phyloP scores from a whole-genome alignment of 768 basidiomycete species.

The Pulveroboletus ravenelii region DNA sequence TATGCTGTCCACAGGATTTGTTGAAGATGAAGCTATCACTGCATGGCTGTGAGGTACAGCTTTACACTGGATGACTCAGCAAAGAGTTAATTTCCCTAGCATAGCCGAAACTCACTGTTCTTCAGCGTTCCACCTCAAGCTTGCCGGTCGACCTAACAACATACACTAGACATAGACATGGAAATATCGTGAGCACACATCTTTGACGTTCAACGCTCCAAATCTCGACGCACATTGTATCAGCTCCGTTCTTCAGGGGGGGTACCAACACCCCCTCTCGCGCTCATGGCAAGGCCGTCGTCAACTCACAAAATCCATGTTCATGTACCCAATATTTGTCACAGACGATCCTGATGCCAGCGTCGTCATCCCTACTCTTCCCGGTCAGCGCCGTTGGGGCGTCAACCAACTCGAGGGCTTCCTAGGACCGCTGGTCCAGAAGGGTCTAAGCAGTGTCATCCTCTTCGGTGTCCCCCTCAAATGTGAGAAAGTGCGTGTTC shows the following conservation, averaged over 20 bases:
- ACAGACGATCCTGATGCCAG: slow-evolving; percentile 89
- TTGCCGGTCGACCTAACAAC: too few species aligned
- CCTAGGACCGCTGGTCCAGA: slow-evolving; percentile 79
- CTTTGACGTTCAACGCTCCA: not conserved
- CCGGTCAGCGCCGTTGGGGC: slow-evolving; percentile 91
- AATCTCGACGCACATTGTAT: not conserved
- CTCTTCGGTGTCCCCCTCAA: slow-evolving; percentile 88
- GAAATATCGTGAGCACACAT: slow-evolving; percentile 41
- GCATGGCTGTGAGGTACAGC: too few species aligned
- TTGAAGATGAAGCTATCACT: too few species aligned
- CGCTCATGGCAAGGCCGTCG: slow-evolving; percentile 84
- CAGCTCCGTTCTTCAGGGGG: slow-evolving; percentile 84
- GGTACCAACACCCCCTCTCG: slow-evolving; percentile 87
- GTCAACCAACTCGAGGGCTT: slow-evolving; percentile 89
- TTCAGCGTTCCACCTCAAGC: too few species aligned
- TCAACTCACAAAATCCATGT: slow-evolving; percentile 82
- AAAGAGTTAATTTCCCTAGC: too few species aligned
- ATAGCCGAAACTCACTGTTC: too few species aligned
- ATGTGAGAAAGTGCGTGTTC: slow-evolving; percentile 60
- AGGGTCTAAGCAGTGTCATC: slow-evolving; percentile 88
- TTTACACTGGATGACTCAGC: too few species aligned
- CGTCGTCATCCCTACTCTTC: slow-evolving; percentile 70
- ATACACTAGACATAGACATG: slow-evolving; percentile 26
- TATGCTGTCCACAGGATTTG: too few species aligned
- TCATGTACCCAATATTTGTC: slow-evolving; percentile 99